phyloP scores from a whole-genome alignment of 768 basidiomycete species.

The Leccinellum luteum region DNA sequence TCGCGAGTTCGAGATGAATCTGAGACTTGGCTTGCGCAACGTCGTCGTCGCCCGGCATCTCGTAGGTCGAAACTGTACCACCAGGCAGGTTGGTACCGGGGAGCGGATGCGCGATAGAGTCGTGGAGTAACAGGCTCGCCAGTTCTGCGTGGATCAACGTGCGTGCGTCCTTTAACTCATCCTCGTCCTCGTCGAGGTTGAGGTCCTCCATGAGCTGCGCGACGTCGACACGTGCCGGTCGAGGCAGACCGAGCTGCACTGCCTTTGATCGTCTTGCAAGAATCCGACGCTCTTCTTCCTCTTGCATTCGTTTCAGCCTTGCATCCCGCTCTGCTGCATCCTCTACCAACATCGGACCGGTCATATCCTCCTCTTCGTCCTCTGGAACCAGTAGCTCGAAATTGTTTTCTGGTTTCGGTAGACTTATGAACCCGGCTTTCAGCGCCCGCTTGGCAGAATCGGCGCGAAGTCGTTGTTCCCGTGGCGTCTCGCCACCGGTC shows the following conservation, averaged over 20 bases:
- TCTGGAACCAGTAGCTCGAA: slow-evolving; percentile 93
- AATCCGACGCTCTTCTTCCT: slow-evolving; percentile 75
- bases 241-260: slow-evolving; percentile 80
- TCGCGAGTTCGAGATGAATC: slow-evolving; percentile 80
- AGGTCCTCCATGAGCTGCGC: slow-evolving; percentile 60
- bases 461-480: slow-evolving; percentile 62
- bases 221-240: slow-evolving; percentile 82
- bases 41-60: slow-evolving; percentile 73
- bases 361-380: slow-evolving; percentile 58
- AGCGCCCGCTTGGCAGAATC: slow-evolving; percentile 73
- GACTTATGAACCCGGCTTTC: slow-evolving; percentile 72
- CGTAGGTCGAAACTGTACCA: slow-evolving; percentile 63
- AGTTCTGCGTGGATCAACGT: slow-evolving; percentile 76
- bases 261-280: slow-evolving; percentile 80
- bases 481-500: slow-evolving; percentile 64
- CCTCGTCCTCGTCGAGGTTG: slow-evolving; percentile 46
- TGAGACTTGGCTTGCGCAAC: slow-evolving; percentile 65
- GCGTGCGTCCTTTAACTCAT: slow-evolving; percentile 49
- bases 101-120: slow-evolving; percentile 82
- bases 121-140: slow-evolving; percentile 76
- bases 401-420: slow-evolving; percentile 95
- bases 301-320: slow-evolving; percentile 55
- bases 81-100: slow-evolving; percentile 84
- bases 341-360: slow-evolving; percentile 48
- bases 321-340: slow-evolving; percentile 94